Conservation (phyloP, 176 grass and related monocot genomes). For the Aechmea fasciata region DNA sequence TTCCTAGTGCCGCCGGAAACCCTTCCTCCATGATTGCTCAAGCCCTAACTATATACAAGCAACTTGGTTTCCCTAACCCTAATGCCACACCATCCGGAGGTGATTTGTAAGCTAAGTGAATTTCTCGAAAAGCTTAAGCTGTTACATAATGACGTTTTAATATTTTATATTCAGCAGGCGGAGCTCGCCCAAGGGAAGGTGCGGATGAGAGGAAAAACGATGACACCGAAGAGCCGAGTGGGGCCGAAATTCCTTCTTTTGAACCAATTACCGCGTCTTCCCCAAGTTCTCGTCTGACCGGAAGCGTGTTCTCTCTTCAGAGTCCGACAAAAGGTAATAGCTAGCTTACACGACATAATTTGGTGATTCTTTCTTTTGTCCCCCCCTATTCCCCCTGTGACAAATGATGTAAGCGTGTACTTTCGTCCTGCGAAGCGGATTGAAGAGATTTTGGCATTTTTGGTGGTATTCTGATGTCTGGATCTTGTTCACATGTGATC, state of each 20-base stretch:
- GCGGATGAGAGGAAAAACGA: not conserved
- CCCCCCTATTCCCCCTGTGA: too few relatives aligned
- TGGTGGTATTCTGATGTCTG: not conserved
- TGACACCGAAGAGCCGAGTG: not conserved
- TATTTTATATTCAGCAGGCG: too few relatives aligned
- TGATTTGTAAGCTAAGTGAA: not conserved
- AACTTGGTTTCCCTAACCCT: slow-evolving; percentile 20
- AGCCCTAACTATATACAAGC: slow-evolving; percentile 64
- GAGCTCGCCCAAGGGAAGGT: not conserved
- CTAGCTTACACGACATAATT: not conserved
- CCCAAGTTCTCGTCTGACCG: not conserved
- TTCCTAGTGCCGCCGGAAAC: slow-evolving; percentile 45
- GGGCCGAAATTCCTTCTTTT: not conserved
- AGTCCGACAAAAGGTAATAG: slow-evolving; percentile 1
- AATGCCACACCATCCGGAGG: not conserved
- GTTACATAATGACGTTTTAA: too few relatives aligned
- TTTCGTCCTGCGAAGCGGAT: not conserved
- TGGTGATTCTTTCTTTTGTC: not conserved
- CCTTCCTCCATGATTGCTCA: slow-evolving; percentile 67
- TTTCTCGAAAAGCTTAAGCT: too few relatives aligned
- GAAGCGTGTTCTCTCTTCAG: slow-evolving; percentile 18
- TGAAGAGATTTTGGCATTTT: not conserved
- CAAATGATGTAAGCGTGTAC: not conserved
- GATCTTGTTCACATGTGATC: not conserved
- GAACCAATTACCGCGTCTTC: not conserved